Evolutionary conservation across 2,329 filamentous ascomycete genomes (phyloP).

Genomic region (Catunica adiposa): DNA sequence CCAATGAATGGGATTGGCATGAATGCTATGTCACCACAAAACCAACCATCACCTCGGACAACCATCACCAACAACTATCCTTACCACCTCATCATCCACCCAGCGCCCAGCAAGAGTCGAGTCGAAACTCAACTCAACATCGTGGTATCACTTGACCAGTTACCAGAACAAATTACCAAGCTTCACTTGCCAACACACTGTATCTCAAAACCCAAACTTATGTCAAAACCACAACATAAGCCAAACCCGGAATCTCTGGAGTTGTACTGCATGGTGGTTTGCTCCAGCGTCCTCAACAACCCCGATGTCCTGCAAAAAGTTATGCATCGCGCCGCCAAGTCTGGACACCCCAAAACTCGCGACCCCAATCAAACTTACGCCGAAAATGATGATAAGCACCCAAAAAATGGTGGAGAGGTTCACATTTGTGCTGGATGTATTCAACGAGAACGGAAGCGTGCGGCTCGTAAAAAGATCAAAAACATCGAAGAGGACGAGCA

Average conservation of each 20-base stretch:
- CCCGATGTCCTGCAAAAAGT: constrained; percentile 49
- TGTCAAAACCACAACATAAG: constrained; percentile 53
- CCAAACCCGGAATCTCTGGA: constrained; percentile 60
- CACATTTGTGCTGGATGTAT: constrained; percentile 88
- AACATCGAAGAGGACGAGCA: constrained; percentile 83
- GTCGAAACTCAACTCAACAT: constrained; percentile 95
- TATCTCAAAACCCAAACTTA: constrained; percentile 84
- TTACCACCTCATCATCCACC: constrained; percentile 13
- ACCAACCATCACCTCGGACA: neutral
- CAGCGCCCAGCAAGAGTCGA: constrained; percentile 25
- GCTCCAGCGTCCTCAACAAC: constrained; percentile 79
- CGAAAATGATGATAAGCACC: constrained; percentile 46
- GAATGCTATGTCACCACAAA: neutral
- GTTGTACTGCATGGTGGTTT: constrained; percentile 67
- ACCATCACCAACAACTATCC: constrained; percentile 3
- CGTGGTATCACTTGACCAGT: constrained; percentile 57
- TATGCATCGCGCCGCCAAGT: constrained; percentile 35
- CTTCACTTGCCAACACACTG: constrained; percentile 78
- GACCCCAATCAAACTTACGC: constrained; percentile 21
- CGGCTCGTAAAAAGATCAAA: constrained; percentile 81
- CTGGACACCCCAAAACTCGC: constrained; percentile 21
- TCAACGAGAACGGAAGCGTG: constrained; percentile 75
- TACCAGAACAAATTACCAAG: constrained; percentile 61
- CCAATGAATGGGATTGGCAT: constrained; percentile 7
- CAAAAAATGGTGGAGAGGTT: constrained; percentile 82